Percentiles rank a stretch among this genome's conserved stretches.
phyloP scores from a whole-genome alignment of 352 stramenopile species.

The Aphanomyces invadans region DNA sequence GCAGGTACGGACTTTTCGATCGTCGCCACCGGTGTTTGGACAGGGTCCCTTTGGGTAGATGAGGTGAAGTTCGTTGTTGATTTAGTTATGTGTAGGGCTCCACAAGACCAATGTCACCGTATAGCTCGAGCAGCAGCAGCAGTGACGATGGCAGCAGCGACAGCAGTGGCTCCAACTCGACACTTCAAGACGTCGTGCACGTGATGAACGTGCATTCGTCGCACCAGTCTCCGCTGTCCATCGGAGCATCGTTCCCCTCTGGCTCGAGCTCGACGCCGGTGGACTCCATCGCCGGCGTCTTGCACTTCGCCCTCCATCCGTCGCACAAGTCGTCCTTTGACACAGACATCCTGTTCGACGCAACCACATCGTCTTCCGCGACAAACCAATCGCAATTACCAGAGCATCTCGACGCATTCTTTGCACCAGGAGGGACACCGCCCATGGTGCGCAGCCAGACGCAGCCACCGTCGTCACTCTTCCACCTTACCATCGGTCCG shows the following conservation, averaged over 20 bases:
- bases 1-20: constrained; percentile 24
- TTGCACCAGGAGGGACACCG: constrained; percentile 39
- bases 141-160: background rate
- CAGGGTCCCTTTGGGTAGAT: no score
- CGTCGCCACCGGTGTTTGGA: no score
- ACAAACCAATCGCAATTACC: constrained; percentile 65
- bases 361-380: constrained; percentile 52
- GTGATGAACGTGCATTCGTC: constrained; percentile 82
- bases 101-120: no score
- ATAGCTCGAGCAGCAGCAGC: no score
- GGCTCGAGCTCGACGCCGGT: constrained; percentile 7
- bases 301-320: constrained; percentile 3
- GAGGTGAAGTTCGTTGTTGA: no score
- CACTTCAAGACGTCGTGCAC: constrained; percentile 78
- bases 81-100: no score
- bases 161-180: constrained; percentile 55
- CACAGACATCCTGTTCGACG: constrained; percentile 62
- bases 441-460: constrained; percentile 40
- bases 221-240: constrained; percentile 47
- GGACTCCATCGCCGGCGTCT: constrained; percentile 1
- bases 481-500: constrained; percentile 79
- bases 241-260: background rate
- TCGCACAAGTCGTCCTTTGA: constrained; percentile 27
- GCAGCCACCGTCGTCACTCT: constrained; percentile 53
- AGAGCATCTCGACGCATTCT: constrained; percentile 78